A percentile compares a stretch with the other conserved stretches of the same genome.
These are phyloP conservation scores for Penicillium manginii DNA, from an alignment of 495 filamentous ascomycete species.

Conservation along the genomic window DNA sequence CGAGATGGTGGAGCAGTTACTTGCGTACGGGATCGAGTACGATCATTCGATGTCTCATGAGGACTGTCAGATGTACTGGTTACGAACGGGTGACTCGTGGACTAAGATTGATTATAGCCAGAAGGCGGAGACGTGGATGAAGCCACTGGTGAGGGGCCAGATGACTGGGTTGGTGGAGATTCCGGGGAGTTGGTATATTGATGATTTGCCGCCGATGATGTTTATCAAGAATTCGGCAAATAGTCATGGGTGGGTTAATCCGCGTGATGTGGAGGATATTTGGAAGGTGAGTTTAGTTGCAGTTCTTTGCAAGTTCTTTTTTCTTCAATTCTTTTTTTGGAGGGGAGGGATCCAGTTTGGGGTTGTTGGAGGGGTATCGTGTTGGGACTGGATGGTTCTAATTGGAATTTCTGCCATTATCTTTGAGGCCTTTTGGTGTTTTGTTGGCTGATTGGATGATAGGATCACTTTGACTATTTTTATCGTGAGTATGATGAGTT, in stretches of 20 bases:
- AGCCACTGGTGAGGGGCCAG: constrained; percentile 57
- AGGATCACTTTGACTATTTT: constrained; percentile 72
- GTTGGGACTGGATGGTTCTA: background rate
- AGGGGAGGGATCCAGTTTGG: no score
- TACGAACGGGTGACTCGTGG: constrained; percentile 64
- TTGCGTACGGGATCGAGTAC: constrained; percentile 72
- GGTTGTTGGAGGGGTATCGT: background rate
- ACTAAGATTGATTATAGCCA: constrained; percentile 64
- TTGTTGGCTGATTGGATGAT: background rate
- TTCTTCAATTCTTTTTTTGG: no score
- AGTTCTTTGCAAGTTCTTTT: no score
- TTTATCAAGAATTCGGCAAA: constrained; percentile 64
- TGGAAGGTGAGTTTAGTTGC: constrained; percentile 45
- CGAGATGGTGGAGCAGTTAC: constrained; percentile 68
- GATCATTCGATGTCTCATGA: constrained; percentile 71
- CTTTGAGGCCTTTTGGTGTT: no score
- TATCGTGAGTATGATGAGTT: constrained; percentile 73
- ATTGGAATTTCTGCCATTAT: background rate
- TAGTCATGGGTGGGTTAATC: constrained; percentile 64
- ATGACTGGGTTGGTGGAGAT: constrained; percentile 66
- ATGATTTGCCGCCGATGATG: constrained; percentile 66
- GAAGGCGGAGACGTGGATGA: constrained; percentile 68
- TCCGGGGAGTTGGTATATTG: constrained; percentile 69
- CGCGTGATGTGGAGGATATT: constrained; percentile 59
- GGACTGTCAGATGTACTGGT: constrained; percentile 67